These are phyloP conservation scores for Aphanomyces cochlioides DNA, from an alignment of 352 stramenopile genomes.

Conservation along the genomic window DNA sequence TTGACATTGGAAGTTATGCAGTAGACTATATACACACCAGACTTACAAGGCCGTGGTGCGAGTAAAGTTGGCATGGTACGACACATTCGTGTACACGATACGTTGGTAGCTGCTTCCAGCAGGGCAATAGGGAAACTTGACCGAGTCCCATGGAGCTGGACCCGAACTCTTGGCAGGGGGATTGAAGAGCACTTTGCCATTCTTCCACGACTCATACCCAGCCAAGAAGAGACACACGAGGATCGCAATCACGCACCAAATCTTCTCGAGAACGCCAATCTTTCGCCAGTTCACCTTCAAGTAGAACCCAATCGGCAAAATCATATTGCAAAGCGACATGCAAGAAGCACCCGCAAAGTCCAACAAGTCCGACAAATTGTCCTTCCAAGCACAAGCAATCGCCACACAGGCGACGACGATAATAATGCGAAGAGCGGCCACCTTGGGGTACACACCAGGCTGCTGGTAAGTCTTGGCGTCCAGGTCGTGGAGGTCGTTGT, in stretches of 20 bases:
- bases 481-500: conserved; percentile 10
- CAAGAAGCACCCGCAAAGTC: conserved; percentile 17
- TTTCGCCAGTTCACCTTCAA: conserved; percentile 14
- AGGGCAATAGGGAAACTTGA: conserved; percentile 3
- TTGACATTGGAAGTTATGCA: not conserved
- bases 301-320: conserved; percentile 26
- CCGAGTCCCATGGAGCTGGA: not conserved
- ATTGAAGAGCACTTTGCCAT: not conserved
- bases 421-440: conserved; percentile 4
- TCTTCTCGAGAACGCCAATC: conserved; percentile 5
- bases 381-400: conserved; percentile 23
- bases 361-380: conserved; percentile 23
- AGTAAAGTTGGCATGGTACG: not conserved
- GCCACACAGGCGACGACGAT: not conserved
- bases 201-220: not conserved
- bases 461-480: conserved; percentile 6
- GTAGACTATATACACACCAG: not conserved
- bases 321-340: conserved; percentile 12
- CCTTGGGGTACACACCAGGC: conserved; percentile 22
- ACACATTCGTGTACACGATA: conserved; percentile 2
- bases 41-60: not conserved
- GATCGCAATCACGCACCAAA: conserved; percentile 18
- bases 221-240: not conserved
- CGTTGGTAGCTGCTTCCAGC: not conserved
- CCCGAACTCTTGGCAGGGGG: not conserved